Evolutionary conservation across 306 rosid genomes (phyloP).

Genomic region (Glycine soja): DNA sequence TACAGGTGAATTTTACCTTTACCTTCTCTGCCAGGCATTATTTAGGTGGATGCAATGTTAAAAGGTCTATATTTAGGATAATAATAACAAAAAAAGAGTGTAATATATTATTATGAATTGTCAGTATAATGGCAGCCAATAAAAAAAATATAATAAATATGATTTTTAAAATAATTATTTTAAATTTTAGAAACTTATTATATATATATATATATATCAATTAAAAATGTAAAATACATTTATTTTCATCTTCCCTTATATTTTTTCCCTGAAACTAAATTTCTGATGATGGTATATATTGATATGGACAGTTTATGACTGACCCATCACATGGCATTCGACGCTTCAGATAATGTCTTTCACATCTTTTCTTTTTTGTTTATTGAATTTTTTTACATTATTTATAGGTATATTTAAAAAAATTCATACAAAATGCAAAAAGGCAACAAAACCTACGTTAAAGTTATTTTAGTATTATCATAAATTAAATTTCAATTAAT

Average conservation of each 20-base stretch:
- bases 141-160: too few species aligned
- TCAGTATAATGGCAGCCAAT: too few species aligned
- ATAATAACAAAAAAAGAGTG: too few species aligned
- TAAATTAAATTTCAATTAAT: neutral
- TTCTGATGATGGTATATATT: neutral
- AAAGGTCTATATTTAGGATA: too few species aligned
- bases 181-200: too few species aligned
- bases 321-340: constrained; percentile 19
- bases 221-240: too few species aligned
- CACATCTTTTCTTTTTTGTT: neutral
- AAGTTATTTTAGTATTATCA: neutral
- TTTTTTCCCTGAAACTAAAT: neutral
- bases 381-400: neutral
- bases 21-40: too few species aligned
- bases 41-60: too few species aligned
- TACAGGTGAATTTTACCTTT: too few species aligned
- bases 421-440: neutral
- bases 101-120: too few species aligned
- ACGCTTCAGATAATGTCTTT: neutral
- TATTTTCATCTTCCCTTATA: neutral
- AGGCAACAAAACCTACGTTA: neutral
- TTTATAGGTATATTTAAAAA: neutral
- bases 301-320: neutral
- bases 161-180: too few species aligned
- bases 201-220: too few species aligned